These are phyloP conservation scores for Serendipita sp. DNA, from an alignment of 768 basidiomycete genomes.

Conservation along the genomic window DNA sequence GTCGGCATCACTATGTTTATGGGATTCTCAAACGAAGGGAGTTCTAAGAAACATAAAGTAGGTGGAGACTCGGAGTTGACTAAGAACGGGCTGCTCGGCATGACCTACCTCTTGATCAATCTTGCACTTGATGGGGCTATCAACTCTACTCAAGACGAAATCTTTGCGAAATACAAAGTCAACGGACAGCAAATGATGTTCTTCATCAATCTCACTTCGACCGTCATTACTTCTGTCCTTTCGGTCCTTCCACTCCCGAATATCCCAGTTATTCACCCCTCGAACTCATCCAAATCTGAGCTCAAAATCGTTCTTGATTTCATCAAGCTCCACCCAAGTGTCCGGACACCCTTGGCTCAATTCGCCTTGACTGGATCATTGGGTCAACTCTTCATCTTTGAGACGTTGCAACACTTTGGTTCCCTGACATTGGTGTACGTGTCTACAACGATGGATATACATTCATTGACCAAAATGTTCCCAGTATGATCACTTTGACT, in stretches of 20 bases:
- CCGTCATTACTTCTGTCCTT: slow-evolving; percentile 51
- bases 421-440: slow-evolving; percentile 75
- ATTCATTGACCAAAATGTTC: neutral
- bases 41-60: slow-evolving; percentile 23
- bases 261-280: slow-evolving; percentile 70
- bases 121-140: slow-evolving; percentile 82
- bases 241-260: slow-evolving; percentile 60
- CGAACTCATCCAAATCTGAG: slow-evolving; percentile 42
- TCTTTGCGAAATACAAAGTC: slow-evolving; percentile 59
- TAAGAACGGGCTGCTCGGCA: slow-evolving; percentile 47
- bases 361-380: slow-evolving; percentile 85
- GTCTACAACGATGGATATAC: neutral
- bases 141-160: slow-evolving; percentile 94
- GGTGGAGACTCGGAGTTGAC: slow-evolving; percentile 17
- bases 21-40: slow-evolving; percentile 53
- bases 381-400: slow-evolving; percentile 96
- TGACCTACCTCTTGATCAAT: slow-evolving; percentile 67
- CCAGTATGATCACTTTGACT: slow-evolving; percentile 85
- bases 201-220: slow-evolving; percentile 84
- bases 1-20: slow-evolving; percentile 86
- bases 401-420: slow-evolving; percentile 83
- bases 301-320: slow-evolving; percentile 55
- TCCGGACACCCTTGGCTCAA: slow-evolving; percentile 55
- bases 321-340: slow-evolving; percentile 58
- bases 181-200: slow-evolving; percentile 99